Conservation (phyloP, 2,329 filamentous ascomycete species). For the Pestalotiopsis sp. region DNA sequence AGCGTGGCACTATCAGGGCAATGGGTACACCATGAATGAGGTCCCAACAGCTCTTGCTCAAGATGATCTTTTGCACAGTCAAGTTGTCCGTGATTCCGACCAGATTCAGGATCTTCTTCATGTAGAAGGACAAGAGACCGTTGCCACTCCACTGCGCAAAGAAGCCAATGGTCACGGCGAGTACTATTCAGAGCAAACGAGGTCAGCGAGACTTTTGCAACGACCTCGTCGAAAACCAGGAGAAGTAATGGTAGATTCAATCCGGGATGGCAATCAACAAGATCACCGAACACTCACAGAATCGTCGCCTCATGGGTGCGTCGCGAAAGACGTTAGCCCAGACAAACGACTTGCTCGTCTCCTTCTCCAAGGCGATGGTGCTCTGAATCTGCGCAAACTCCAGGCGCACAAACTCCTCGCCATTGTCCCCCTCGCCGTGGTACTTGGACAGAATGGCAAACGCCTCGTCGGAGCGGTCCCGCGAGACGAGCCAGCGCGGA, state of each 20-base stretch:
- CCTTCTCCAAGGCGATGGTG: conserved; percentile 48
- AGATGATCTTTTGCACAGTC: conserved; percentile 39
- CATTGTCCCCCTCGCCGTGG: conserved; percentile 53
- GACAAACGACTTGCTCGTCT: conserved; percentile 46
- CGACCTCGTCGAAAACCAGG: too few relatives aligned
- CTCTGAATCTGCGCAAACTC: conserved; percentile 60
- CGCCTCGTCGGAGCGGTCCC: conserved; percentile 41
- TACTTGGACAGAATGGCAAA: conserved; percentile 43
- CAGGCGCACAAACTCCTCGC: conserved; percentile 53
- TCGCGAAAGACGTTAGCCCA: conserved; percentile 34
- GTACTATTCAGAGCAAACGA: conserved; percentile 15
- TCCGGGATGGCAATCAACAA: too few relatives aligned
- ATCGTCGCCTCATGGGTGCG: conserved; percentile 35
- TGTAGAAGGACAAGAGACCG: conserved; percentile 40
- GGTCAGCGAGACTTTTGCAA: not conserved
- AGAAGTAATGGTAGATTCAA: too few relatives aligned
- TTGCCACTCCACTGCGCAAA: conserved; percentile 45
- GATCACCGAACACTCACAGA: conserved; percentile 15
- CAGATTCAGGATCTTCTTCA: conserved; percentile 41
- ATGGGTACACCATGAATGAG: conserved; percentile 38
- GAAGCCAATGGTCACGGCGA: conserved; percentile 37
- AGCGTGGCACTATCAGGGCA: conserved; percentile 37
- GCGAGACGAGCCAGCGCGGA: conserved; percentile 44
- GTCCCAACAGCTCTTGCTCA: conserved; percentile 40
- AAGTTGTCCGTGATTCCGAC: conserved; percentile 39